Evolutionary conservation across 306 rosid species (phyloP), one percentile per base, ranked within the genome.

Genomic region (Alnus glutinosa): DNA sequence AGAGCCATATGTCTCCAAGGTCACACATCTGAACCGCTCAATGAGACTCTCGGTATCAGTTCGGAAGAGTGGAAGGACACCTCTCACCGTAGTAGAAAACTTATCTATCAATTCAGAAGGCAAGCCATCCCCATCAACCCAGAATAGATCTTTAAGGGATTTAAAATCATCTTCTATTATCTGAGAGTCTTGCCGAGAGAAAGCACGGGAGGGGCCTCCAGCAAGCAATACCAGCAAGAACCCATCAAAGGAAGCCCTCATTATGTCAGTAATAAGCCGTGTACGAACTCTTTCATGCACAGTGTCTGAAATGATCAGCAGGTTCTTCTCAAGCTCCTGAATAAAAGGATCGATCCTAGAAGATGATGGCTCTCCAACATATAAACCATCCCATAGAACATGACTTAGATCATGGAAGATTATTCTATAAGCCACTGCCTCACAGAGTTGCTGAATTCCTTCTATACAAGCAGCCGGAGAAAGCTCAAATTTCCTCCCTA

Each of bases 221-320:
- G 97, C 99, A 81, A 95, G 98, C 88, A 95, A 84, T 79, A 93
- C 98, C 79, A 95, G 84, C 86, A 95, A 89, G 81, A 95, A 90
- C 9, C 99, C 99, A 68, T 95, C 99, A 76, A 95, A 91, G 69
- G 99, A 91, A 79, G 99, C 99, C 86, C 90, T 95, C 99, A 95
- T 93, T 83, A 93, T 85, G 81, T 95, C 98, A 23, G 94, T 83
- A 73, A 95, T 75, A 75, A 90, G 89, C 54, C 96, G 88, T 5
- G 96, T 93, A 34, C 97, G 98, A 55, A 95, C 88, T 80, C 89
- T 90, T 84, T 93, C 99, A 51, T 95, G 92, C 73, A 95, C 83
- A 4, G 84, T 83, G 75, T 93, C 91, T 51, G 99, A 89, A 75
- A 88, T 85, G 59, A 84, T 86, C 82, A 87, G 75, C 69, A 95